A percentile compares a stretch with the other conserved stretches of the same genome.
Evolutionary conservation across 331 rosid species (phyloP).

Genomic region (Quercus tomentella): DNA sequence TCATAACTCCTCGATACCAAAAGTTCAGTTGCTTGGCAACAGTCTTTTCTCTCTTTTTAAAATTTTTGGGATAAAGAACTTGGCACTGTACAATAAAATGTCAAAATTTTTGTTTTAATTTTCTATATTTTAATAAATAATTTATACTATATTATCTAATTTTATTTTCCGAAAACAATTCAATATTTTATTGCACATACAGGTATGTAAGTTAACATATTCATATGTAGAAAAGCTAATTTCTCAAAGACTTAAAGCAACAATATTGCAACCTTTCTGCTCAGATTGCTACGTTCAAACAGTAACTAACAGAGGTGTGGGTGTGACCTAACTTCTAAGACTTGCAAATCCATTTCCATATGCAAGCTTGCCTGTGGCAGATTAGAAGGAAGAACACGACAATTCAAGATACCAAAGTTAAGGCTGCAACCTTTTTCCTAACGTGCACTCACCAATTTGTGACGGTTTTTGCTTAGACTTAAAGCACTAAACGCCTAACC

Average conservation of each 20-base stretch:
- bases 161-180: too few species aligned
- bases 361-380: not conserved
- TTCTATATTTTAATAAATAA: too few species aligned
- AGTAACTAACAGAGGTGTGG: not conserved
- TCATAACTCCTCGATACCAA: too few species aligned
- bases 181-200: too few species aligned
- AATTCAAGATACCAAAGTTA: not conserved
- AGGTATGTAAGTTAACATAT: too few species aligned
- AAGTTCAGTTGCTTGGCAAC: too few species aligned
- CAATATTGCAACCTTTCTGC: not conserved
- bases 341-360: not conserved
- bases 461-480: not conserved
- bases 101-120: too few species aligned
- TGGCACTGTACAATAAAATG: too few species aligned
- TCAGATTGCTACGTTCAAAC: not conserved
- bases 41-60: too few species aligned
- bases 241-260: not conserved
- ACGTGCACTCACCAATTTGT: slow-evolving; percentile 11
- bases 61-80: too few species aligned
- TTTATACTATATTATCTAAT: too few species aligned
- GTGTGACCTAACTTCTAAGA: not conserved
- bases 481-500: slow-evolving; percentile 3
- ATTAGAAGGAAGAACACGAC: not conserved
- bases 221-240: not conserved
- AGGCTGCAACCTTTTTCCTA: not conserved